Percentiles rank a stretch among this genome's conserved stretches.
Evolutionary conservation across 768 basidiomycete genomes (phyloP).

Genomic region (Mycena belliarum): DNA sequence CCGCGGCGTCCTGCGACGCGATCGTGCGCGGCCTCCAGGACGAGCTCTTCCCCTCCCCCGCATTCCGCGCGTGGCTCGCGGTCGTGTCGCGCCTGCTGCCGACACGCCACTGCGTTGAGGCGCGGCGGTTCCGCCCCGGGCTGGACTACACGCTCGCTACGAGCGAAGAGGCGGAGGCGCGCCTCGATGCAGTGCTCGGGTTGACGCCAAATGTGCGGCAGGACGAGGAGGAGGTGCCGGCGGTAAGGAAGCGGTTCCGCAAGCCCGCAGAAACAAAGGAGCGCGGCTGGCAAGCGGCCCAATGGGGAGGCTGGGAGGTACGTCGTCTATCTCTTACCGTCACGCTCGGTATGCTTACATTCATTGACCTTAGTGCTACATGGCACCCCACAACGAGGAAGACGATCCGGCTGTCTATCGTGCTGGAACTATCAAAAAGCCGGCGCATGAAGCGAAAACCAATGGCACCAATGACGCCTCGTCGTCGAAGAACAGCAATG

Average conservation of each 20-base stretch:
- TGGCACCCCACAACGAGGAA: slow-evolving; percentile 92
- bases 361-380: slow-evolving; percentile 67
- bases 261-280: slow-evolving; percentile 31
- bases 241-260: slow-evolving; percentile 30
- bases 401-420: slow-evolving; percentile 96
- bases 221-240: slow-evolving; percentile 27
- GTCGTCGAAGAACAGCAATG: slow-evolving; percentile 16
- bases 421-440: slow-evolving; percentile 51
- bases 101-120: slow-evolving; percentile 71
- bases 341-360: slow-evolving; percentile 1
- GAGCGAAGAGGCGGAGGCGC: slow-evolving; percentile 76
- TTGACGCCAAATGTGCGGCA: slow-evolving; percentile 66
- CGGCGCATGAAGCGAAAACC: slow-evolving; percentile 19
- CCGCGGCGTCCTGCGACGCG: slow-evolving; percentile 54
- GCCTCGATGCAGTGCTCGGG: slow-evolving; percentile 85
- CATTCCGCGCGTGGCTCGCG: slow-evolving; percentile 91
- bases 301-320: slow-evolving; percentile 96
- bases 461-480: slow-evolving; percentile 6
- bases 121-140: slow-evolving; percentile 87
- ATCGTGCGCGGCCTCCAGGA: slow-evolving; percentile 72
- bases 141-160: slow-evolving; percentile 95
- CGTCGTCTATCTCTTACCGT: slow-evolving; percentile 22
- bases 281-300: slow-evolving; percentile 67
- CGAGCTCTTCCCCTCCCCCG: slow-evolving; percentile 71
- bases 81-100: slow-evolving; percentile 73